Conservation (phyloP, 129 eudicot species). For the Oenanthe sinensis region DNA sequence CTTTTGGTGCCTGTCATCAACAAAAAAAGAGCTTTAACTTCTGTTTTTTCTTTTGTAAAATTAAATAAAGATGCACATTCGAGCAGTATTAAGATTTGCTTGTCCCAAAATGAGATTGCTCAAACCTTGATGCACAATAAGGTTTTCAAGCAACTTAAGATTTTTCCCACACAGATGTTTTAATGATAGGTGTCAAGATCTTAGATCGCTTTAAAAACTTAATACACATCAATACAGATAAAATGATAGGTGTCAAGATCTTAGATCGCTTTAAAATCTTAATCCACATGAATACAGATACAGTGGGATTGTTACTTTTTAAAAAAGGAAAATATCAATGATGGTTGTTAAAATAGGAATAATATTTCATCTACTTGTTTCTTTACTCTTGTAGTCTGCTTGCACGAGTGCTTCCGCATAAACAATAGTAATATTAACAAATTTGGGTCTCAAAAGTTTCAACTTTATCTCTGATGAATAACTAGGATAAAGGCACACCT, state of each 20-base stretch:
- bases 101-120: background rate
- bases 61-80: background rate
- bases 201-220: background rate
- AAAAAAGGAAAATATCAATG: background rate
- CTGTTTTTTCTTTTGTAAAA: background rate
- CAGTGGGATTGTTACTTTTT: background rate
- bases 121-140: background rate
- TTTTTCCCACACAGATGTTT: background rate
- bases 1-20: constrained; percentile 23
- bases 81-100: background rate
- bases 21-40: background rate
- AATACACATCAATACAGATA: background rate
- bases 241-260: background rate
- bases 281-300: background rate
- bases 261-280: background rate
- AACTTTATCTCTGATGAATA: background rate
- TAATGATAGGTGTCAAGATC: background rate
- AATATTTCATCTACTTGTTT: background rate
- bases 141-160: background rate
- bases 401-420: background rate
- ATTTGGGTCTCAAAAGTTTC: background rate
- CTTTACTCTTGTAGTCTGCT: background rate
- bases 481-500: background rate
- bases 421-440: background rate
- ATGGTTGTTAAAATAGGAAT: background rate